Conservation (phyloP, 495 filamentous ascomycete species). For the Penicillium roqueforti region DNA sequence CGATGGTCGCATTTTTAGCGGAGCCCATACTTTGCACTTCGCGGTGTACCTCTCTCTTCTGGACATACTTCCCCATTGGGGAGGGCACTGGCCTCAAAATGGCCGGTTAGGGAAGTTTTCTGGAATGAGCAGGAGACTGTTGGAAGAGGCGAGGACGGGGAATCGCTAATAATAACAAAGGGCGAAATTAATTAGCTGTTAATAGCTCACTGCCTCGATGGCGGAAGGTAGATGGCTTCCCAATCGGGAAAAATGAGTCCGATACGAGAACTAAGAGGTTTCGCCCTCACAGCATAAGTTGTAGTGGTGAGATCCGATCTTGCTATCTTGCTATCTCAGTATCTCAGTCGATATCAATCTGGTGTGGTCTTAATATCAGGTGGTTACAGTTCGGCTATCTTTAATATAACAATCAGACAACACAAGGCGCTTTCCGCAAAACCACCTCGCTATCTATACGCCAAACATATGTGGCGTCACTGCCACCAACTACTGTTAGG, state of each 20-base stretch:
- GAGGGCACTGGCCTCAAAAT: constrained; percentile 5
- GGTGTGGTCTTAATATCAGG: neutral
- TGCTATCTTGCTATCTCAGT: too few species aligned
- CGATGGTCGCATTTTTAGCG: constrained; percentile 6
- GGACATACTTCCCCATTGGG: neutral
- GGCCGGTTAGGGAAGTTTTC: neutral
- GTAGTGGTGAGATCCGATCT: too few species aligned
- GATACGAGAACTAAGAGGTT: neutral
- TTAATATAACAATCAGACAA: neutral
- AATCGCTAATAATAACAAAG: neutral
- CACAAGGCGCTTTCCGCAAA: neutral
- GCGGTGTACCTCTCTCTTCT: constrained; percentile 1
- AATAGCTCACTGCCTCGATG: neutral
- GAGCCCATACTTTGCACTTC: constrained; percentile 4
- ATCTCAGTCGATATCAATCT: too few species aligned
- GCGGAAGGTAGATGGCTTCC: neutral
- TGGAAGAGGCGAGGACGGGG: neutral
- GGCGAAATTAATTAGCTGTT: neutral
- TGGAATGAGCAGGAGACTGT: neutral
- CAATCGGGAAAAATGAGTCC: neutral
- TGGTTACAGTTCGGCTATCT: neutral
- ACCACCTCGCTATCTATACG: neutral
- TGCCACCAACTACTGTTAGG: neutral
- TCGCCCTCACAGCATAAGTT: neutral
- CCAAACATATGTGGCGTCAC: neutral